Evolutionary conservation across 495 filamentous ascomycete genomes (phyloP), one percentile per base, ranked within the genome.

Genomic region (Daldinia loculata): DNA sequence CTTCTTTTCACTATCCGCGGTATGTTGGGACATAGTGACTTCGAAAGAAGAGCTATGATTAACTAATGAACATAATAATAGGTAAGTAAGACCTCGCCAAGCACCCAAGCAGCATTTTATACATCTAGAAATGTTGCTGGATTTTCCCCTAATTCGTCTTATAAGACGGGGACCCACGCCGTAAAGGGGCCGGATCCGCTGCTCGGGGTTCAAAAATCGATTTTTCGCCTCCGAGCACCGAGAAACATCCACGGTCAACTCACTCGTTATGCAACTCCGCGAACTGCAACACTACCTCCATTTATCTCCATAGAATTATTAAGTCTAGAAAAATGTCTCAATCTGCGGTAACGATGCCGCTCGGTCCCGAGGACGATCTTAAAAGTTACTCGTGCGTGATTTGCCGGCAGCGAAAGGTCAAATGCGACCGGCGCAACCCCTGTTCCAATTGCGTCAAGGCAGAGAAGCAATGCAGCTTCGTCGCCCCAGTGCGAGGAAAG

Each of bases 331-430:
- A 19, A 15, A 70, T 70, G 67, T 15, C 53, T 50, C 61, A 64
- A 14, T 64, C 36, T 4, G 36, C 17, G 12, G 24, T 22, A 48
- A 22, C 27, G n/a, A 50, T 22, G 12, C 61, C 51, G 36, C 19
- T 29, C 15, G 43, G 45, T 12, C 0, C 26, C 17, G 67, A 45
- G 22, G 43, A 26, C 12, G 55, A 14, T 1, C 19, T 61, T 6
- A 63, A 63, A 57, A 24, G 11, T 15, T 70, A 68, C 29, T 71
- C 78, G 36, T 80, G 77, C 63, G 39, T 76, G 4, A 26, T 69
- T 4, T 93, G 91, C 73, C 84, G 89, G 27, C 86, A 87, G 68
- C 84, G 91, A 17, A 93, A 93, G 72, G 88, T 93, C 29, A 88
- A 86, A 71, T 93, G 86, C 71, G 82, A 87, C 69, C 74, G 82